Evolutionary conservation across 495 filamentous ascomycete genomes (phyloP), one percentile per base, ranked within the genome.

Genomic region (Trichoderma asperelloides): DNA sequence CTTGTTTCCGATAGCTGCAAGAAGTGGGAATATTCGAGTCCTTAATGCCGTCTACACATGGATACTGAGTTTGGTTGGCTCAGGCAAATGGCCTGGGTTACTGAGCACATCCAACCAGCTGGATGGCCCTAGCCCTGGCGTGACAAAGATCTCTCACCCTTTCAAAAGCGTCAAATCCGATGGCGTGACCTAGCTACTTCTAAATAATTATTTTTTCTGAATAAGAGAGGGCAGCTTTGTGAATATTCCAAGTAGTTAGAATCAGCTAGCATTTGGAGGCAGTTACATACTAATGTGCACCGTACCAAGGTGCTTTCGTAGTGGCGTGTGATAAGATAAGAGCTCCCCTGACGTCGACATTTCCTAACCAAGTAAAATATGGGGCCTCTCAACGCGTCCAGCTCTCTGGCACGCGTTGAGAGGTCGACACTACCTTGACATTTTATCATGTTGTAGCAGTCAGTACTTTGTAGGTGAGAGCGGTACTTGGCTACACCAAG

Each of bases 331-430:
- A 60, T 60, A 60, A 60, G 55, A 60, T 60, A 60, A 60, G 55
- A 60, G n/a, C 49, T 57, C n/a, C 55, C 55, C 55, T 60, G 55
- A 60, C 55, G 55, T 60, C 23, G 55, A 27, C n/a, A 21, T 60
- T 60, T 30, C 55, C 55, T 33, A 60, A 60, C 27, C 8, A 30
- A 13, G 55, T 9, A 60, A 60, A 60, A 60, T 60, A 60, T 60
- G 55, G 55, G 55, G 55, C 55, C 25, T 60, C 25, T 30, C 27
- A 60, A 60, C 55, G 55, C 55, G 55, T 21, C 23, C 55, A 15
- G n/a, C 18, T 6, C 5, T 25, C 27, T 30, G 25, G 55, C n/a
- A 60, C 55, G 55, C 55, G 55, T 60, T 60, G 55, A 60, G 55
- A 60, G 55, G 25, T 60, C 28, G 23, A 60, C 49, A 30, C 27